phyloP scores from a whole-genome alignment of 192 early-diverging fungal genomes.

The Backusella tuberculispora region DNA sequence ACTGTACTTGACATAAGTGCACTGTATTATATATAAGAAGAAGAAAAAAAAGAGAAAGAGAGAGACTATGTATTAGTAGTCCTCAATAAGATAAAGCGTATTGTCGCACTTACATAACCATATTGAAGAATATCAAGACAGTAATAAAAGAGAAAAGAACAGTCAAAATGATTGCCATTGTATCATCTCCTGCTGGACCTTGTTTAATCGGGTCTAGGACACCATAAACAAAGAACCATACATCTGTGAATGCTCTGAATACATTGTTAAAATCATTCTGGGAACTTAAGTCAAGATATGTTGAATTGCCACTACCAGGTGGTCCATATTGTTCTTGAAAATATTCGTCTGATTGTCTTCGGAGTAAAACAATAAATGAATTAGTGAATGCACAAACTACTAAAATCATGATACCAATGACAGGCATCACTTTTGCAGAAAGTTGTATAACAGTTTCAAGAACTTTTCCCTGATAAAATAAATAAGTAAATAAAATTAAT shows the following conservation, averaged over 20 bases:
- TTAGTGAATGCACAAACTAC: slow-evolving; percentile 18
- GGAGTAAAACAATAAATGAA: slow-evolving; percentile 19
- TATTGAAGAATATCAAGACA: slow-evolving; percentile 26
- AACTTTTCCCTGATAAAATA: not conserved
- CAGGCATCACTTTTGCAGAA: slow-evolving; percentile 6
- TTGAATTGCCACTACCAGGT: not conserved
- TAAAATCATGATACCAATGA: slow-evolving; percentile 12
- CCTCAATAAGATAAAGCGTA: not conserved
- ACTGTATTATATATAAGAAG: not conserved
- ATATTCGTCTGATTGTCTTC: not conserved
- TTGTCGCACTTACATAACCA: slow-evolving; percentile 21
- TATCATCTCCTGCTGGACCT: not conserved
- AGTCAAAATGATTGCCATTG: not conserved
- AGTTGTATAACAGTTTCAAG: slow-evolving; percentile 20
- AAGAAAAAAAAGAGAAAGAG: too few relatives aligned
- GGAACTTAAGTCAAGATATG: not conserved
- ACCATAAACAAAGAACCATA: slow-evolving; percentile 19
- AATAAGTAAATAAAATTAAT: not conserved
- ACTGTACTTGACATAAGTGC: slow-evolving; percentile 26
- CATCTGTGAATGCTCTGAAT: not conserved
- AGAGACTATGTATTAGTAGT: not conserved
- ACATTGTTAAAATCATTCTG: slow-evolving; percentile 11
- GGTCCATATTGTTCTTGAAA: slow-evolving; percentile 9
- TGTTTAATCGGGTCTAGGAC: slow-evolving; percentile 1
- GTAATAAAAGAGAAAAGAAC: slow-evolving; percentile 14